phyloP scores from a whole-genome alignment of 768 basidiomycete genomes.

The Tulasnella calospora region DNA sequence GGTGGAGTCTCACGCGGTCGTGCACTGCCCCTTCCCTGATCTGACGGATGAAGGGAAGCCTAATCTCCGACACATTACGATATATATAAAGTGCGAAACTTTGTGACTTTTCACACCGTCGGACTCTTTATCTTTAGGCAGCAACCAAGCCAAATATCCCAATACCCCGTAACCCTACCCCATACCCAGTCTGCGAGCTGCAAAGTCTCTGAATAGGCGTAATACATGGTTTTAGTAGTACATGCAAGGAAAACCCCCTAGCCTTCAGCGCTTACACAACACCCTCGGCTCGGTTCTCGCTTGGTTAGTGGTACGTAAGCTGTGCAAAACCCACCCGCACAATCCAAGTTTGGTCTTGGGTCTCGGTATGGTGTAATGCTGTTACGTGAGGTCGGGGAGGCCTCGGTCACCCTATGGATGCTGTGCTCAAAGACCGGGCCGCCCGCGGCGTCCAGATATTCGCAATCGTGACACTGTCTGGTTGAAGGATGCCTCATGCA shows the following conservation, averaged over 20 bases:
- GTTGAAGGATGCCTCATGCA: neutral
- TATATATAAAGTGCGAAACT: too few relatives aligned
- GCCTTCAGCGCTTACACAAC: neutral
- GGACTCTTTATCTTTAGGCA: too few relatives aligned
- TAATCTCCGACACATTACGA: too few relatives aligned
- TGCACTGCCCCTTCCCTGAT: neutral
- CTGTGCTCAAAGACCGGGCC: neutral
- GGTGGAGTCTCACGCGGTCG: neutral
- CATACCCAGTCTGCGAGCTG: too few relatives aligned
- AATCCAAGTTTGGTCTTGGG: neutral
- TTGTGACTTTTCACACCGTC: too few relatives aligned
- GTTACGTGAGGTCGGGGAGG: neutral
- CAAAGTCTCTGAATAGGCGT: too few relatives aligned
- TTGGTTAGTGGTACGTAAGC: neutral
- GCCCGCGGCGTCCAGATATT: neutral
- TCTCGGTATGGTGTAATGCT: neutral
- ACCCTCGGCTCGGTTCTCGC: neutral
- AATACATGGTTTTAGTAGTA: too few relatives aligned
- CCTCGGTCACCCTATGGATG: neutral
- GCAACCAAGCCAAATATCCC: too few relatives aligned
- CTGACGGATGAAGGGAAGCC: neutral
- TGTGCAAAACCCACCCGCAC: neutral
- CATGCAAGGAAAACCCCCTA: neutral
- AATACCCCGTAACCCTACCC: too few relatives aligned
- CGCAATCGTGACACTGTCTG: neutral